Base-by-base conservation (phyloP, 352 stramenopile species). In the Phytopythium vexans region DNA sequence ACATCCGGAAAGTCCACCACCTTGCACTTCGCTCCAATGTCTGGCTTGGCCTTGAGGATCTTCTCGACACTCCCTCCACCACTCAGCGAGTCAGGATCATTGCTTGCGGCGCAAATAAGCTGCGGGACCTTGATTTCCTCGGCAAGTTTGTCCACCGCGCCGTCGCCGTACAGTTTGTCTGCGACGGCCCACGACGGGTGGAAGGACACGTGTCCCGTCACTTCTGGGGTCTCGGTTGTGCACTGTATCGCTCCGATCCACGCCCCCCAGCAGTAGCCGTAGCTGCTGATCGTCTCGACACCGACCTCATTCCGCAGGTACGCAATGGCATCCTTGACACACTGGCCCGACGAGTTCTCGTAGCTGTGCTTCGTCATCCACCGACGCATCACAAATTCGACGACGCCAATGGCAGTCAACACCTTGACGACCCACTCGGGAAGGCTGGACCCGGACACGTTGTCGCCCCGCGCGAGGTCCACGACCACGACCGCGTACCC, bases 401-500 rank as follows among this genome's bases (percentile, higher is more conserved):
- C 42, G 4, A 57, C 39, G 1, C 50, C 39, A n/a, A 34, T 16
- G 7, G 57, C 8, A 0, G n/a, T 38, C 9, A 49, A 16, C 31
- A 37, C 3, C 31, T 49, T 16, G 43, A 38, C 21, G 3, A 38
- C 12, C 43, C 27, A 38, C 6, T 12, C 43, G 21, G 32, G 37
- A 10, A 33, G 35, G 15, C 11, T 41, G 34, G 1, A 11, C 2
- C 41, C 41, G 14, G 37, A 36, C 9, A 70, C 4, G 44, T 67
- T 68, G 38, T 70, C 54, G 21, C 68, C 68, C 12, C 44, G 43
- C 5, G 54, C 50, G 14, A 76, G n/a, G 45, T 81, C 71, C 6
- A 77, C 56, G 33, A 75, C 41, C 12, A 49, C 71, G 9, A 81
- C 68, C 1, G 54, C 70, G 38, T 77, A 81, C 5, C 68, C 68